Base-by-base conservation (phyloP, 495 filamentous ascomycete genomes). In the Tuber umbilicatum region DNA sequence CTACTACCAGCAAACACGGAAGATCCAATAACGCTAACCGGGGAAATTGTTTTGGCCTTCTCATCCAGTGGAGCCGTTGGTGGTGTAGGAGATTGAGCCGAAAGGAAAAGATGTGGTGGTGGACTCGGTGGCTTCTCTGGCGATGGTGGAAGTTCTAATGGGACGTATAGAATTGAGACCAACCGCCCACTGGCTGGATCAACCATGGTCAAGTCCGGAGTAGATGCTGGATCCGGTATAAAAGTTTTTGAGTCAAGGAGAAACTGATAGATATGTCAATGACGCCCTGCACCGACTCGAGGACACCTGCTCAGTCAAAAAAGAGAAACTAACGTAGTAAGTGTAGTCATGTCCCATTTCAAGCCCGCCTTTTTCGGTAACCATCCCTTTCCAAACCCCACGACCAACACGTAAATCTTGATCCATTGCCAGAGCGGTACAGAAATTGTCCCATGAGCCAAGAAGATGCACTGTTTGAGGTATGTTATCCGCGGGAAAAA, bases 401-500 rank as follows among this genome's bases (percentile, higher is more conserved):
- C 72, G 70, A 35, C 79, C 79, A 73, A 81, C 79, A 42, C 79
- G 74, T 71, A 74, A 73, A 45, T 81, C 79, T 31, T 81, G 78
- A 67, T 81, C 78, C 79, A 81, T 77, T 43, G 47, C 38, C 23
- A 75, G 70, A 16, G 78, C 70, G 14, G 70, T 81, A 19, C 73
- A 55, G 42, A 75, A 81, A 69, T 81, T 81, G 67, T 81, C 79
- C 79, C 79, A 81, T 50, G 79, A 81, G 40, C 79, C 79, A 70
- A 81, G 37, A 27, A 81, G 74, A 64, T 81, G 78, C 70, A 81
- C 78, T 9, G 72, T 75, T 68, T 72, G 74, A 12, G 79, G 75
- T 17, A 72, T 60, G 23, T 43, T 81, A 55, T 71, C 68, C 50
- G 73, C 43, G 72, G 79, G 79, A 55, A 81, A 75, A 40, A 76